Conservation (phyloP, 2,329 filamentous ascomycete species). For the Ambrosiella beaveri region DNA sequence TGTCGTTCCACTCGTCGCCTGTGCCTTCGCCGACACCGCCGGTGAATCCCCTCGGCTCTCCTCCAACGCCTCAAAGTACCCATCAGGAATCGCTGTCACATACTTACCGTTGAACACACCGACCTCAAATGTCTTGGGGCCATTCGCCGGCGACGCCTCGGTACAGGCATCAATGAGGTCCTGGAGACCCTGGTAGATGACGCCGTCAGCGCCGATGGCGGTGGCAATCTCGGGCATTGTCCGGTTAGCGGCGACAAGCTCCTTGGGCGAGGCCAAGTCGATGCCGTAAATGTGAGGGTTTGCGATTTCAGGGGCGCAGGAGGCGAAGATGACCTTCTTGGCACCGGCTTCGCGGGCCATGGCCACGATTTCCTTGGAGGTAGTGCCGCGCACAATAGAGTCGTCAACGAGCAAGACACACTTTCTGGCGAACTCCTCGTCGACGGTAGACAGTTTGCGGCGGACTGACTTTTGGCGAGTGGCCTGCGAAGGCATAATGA, state of each 20-base stretch:
- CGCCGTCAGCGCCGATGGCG: conserved; percentile 28
- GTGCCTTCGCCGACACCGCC: not conserved
- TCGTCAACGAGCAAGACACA: conserved; percentile 78
- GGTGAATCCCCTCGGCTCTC: conserved; percentile 48
- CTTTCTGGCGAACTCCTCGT: conserved; percentile 64
- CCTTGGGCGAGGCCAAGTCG: conserved; percentile 26
- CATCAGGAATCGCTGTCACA: conserved; percentile 58
- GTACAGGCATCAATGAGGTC: conserved; percentile 69
- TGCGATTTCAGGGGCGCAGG: conserved; percentile 65
- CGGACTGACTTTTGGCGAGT: conserved; percentile 71
- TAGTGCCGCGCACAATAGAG: conserved; percentile 75
- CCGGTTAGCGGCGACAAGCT: conserved; percentile 26
- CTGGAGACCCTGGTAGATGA: conserved; percentile 44
- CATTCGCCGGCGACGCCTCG: conserved; percentile 39
- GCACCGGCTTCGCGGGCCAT: conserved; percentile 80
- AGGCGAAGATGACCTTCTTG: conserved; percentile 65
- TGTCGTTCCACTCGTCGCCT: conserved; percentile 6
- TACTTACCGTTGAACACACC: conserved; percentile 87
- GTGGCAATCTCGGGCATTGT: conserved; percentile 26
- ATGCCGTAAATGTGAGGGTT: conserved; percentile 59
- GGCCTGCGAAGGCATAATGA: conserved; percentile 58
- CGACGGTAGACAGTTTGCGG: conserved; percentile 76
- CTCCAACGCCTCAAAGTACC: conserved; percentile 71
- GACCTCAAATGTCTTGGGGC: conserved; percentile 58
- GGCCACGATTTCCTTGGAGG: conserved; percentile 34